Base-by-base conservation (phyloP, 2,329 filamentous ascomycete genomes). In the Rutstroemia sp. region DNA sequence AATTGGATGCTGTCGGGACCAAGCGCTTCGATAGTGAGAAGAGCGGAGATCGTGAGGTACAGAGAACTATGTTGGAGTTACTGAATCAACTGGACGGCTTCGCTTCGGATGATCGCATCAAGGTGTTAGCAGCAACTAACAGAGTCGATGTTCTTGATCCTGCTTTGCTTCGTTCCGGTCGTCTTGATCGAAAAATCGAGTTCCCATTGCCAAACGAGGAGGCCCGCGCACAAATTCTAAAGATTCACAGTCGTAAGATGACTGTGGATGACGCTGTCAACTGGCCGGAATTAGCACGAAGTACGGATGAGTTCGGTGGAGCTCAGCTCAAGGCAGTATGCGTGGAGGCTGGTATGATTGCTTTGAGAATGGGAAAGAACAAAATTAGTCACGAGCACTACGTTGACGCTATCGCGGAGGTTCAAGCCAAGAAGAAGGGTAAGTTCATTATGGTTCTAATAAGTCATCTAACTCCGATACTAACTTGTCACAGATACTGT, bases 11-110 rank as follows among this genome's bases (percentile, higher is more conserved):
- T 57, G 87, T 99, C n/a, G 94, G 94, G 64, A 97, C 92, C 54
- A 97, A 97, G 77, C 92, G 94, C 69, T 99, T 99, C 77, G 94
- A 99, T 73, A 95, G 89, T 64, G 92, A 97, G 71, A 99, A 97
- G 80, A 94, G 88, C 59, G 94, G 94, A 75, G 94, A 99, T 72
- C 83, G 94, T 72, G 94, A 99, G 76, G 94, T 99, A 45, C 94
- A 99, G 76, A 84, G 94, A 72, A 99, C 94, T 57, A 99, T 99
- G 95, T 78, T 99, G 76, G 94, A 99, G 73, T 82, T 99, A 55
- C 87, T 99, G 63, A 99, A 99, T 76, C 94, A 99, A 77, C 84
- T 99, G 1, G 94, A 99, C 70, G 94, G 94, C 54, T 99, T 99
- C 70, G 95, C 94, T 0, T 96, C 91, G 6, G 92, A 96, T 70